Percentiles rank a stretch among this genome's conserved stretches.
Evolutionary conservation across 148 eudicot genomes (phyloP).

Genomic region (Drosera capensis): DNA sequence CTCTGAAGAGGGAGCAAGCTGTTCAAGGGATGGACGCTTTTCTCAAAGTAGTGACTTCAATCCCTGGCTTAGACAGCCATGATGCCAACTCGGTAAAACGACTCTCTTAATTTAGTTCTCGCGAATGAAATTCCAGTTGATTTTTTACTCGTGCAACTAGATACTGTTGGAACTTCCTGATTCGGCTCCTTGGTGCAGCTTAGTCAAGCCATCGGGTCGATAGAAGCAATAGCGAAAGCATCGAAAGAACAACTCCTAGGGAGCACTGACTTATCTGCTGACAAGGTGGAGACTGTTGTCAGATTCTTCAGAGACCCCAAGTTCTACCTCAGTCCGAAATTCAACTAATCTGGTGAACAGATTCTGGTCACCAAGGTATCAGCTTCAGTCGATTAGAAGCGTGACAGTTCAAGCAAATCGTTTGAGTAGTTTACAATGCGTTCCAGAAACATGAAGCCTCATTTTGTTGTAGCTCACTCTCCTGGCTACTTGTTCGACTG

Average conservation of each 20-base stretch:
- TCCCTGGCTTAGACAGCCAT: slow-evolving; percentile 80
- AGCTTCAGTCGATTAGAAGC: too few species aligned
- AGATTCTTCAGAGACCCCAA: slow-evolving; percentile 76
- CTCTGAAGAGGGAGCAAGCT: slow-evolving; percentile 54
- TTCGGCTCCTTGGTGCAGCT: slow-evolving; percentile 35
- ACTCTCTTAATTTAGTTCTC: background rate
- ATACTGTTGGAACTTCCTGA: background rate
- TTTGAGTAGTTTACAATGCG: too few species aligned
- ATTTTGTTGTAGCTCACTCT: too few species aligned
- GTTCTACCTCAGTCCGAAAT: slow-evolving; percentile 61
- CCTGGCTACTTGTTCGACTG: too few species aligned
- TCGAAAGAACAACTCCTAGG: slow-evolving; percentile 61
- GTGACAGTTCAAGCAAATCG: too few species aligned
- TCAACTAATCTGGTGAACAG: slow-evolving; percentile 33
- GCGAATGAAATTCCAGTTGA: background rate
- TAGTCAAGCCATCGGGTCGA: slow-evolving; percentile 72
- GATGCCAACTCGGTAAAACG: slow-evolving; percentile 75
- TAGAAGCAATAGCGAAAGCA: slow-evolving; percentile 89
- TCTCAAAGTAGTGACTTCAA: slow-evolving; percentile 68
- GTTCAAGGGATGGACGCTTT: slow-evolving; percentile 68
- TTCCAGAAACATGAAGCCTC: too few species aligned
- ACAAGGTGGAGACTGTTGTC: slow-evolving; percentile 62
- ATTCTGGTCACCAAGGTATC: too few species aligned
- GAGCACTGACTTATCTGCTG: slow-evolving; percentile 80
- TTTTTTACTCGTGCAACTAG: background rate